Evolutionary conservation across 2,329 filamentous ascomycete genomes (phyloP).

Genomic region (Zymoseptoria brevis): DNA sequence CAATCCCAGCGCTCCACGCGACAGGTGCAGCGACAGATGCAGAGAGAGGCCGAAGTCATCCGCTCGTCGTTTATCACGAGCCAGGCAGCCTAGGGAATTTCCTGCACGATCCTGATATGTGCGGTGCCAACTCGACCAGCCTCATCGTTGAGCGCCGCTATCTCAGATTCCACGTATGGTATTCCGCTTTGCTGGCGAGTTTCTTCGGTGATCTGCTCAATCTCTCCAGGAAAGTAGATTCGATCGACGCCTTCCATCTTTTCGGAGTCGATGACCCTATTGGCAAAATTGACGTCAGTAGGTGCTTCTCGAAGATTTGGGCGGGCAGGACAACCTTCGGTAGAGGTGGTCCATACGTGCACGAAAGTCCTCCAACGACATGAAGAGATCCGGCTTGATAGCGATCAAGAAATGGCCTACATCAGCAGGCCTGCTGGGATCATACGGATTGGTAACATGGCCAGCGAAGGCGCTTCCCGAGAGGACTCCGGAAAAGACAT

Average conservation of each 20-base stretch:
- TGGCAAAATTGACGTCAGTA: no score
- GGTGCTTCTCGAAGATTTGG: no score
- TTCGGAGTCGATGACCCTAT: slow-evolving; percentile 45
- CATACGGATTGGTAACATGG: slow-evolving; percentile 66
- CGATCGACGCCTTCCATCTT: slow-evolving; percentile 47
- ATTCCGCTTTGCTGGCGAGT: slow-evolving; percentile 39
- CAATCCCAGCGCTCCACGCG: not conserved
- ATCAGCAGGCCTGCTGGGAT: slow-evolving; percentile 46
- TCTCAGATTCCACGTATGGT: slow-evolving; percentile 42
- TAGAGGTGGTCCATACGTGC: slow-evolving; percentile 51
- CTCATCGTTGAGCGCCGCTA: slow-evolving; percentile 44
- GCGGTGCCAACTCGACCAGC: slow-evolving; percentile 36
- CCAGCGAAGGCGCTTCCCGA: slow-evolving; percentile 73
- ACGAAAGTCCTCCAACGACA: slow-evolving; percentile 27
- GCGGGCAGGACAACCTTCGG: no score
- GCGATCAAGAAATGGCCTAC: slow-evolving; percentile 32
- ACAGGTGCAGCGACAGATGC: not conserved
- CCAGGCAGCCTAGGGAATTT: not conserved
- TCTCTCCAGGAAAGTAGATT: slow-evolving; percentile 52
- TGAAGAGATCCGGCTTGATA: slow-evolving; percentile 32
- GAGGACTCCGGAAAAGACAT: slow-evolving; percentile 73
- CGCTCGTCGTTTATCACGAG: not conserved
- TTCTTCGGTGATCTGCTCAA: slow-evolving; percentile 44
- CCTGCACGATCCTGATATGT: slow-evolving; percentile 4
- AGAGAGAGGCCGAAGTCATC: not conserved